Evolutionary conservation across 768 basidiomycete species (phyloP).

Genomic region (Lactarius vividus): DNA sequence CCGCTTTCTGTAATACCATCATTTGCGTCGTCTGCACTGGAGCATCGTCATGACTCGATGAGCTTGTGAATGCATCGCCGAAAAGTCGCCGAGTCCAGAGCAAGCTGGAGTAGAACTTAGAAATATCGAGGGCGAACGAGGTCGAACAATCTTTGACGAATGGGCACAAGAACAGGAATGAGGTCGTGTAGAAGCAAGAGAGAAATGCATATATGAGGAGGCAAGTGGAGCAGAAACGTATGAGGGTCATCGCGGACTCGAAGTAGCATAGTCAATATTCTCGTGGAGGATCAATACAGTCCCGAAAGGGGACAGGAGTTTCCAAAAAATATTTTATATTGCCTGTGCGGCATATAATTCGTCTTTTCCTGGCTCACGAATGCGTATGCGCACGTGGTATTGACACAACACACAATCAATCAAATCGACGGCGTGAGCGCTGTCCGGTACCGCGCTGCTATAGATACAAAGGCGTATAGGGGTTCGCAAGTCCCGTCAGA

Average conservation of each 20-base stretch:
- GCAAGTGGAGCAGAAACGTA: slow-evolving; percentile 13
- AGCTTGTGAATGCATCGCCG: background rate
- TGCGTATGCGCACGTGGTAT: too few species aligned
- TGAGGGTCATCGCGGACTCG: background rate
- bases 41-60: background rate
- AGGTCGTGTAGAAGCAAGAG: slow-evolving; percentile 27
- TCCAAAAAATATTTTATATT: too few species aligned
- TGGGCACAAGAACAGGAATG: slow-evolving; percentile 26
- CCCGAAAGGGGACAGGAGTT: too few species aligned
- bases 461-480: too few species aligned
- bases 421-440: too few species aligned
- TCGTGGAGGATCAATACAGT: too few species aligned
- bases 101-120: slow-evolving; percentile 3
- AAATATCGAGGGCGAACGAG: slow-evolving; percentile 20
- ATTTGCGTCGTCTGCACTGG: slow-evolving; percentile 6
- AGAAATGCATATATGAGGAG: slow-evolving; percentile 19
- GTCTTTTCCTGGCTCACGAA: too few species aligned
- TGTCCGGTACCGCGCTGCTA: too few species aligned
- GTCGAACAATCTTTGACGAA: slow-evolving; percentile 24
- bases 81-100: slow-evolving; percentile 16
- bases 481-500: too few species aligned
- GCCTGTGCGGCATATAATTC: too few species aligned
- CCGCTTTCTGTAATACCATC: slow-evolving; percentile 15
- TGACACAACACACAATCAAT: too few species aligned
- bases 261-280: background rate